Conservation (phyloP, 495 filamentous ascomycete genomes). For the Penicillium egyptiacum region DNA sequence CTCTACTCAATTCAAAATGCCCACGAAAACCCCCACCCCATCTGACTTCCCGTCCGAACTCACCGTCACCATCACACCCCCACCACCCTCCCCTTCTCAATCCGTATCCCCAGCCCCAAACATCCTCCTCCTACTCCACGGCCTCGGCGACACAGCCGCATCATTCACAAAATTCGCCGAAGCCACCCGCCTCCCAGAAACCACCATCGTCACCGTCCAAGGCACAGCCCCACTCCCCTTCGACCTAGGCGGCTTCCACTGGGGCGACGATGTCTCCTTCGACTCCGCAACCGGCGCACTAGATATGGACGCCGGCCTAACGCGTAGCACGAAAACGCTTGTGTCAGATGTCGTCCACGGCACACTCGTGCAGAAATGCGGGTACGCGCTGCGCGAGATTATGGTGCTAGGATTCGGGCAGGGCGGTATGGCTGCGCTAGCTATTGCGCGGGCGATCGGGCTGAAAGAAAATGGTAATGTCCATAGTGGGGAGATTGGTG, state of each 20-base stretch:
- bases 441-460: slow-evolving; percentile 47
- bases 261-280: slow-evolving; percentile 86
- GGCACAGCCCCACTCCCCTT: slow-evolving; percentile 73
- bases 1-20: slow-evolving; percentile 29
- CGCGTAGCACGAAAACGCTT: slow-evolving; percentile 50
- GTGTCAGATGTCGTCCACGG: slow-evolving; percentile 58
- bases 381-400: slow-evolving; percentile 67
- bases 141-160: slow-evolving; percentile 74
- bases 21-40: slow-evolving; percentile 35
- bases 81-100: slow-evolving; percentile 28
- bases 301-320: slow-evolving; percentile 79
- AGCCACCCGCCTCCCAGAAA: slow-evolving; percentile 78
- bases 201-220: slow-evolving; percentile 71
- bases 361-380: slow-evolving; percentile 64
- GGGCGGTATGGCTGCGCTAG: slow-evolving; percentile 77
- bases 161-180: slow-evolving; percentile 71
- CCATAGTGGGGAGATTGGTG: slow-evolving; percentile 26
- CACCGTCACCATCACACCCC: slow-evolving; percentile 45
- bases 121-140: slow-evolving; percentile 86
- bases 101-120: slow-evolving; percentile 52
- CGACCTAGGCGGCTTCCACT: slow-evolving; percentile 77
- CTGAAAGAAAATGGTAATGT: slow-evolving; percentile 7
- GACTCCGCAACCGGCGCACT: slow-evolving; percentile 60
- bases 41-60: slow-evolving; percentile 55
- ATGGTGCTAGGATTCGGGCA: slow-evolving; percentile 85